These are phyloP conservation scores for Adansonia grandidieri DNA, from an alignment of 441 rosid genomes.

Conservation along the genomic window DNA sequence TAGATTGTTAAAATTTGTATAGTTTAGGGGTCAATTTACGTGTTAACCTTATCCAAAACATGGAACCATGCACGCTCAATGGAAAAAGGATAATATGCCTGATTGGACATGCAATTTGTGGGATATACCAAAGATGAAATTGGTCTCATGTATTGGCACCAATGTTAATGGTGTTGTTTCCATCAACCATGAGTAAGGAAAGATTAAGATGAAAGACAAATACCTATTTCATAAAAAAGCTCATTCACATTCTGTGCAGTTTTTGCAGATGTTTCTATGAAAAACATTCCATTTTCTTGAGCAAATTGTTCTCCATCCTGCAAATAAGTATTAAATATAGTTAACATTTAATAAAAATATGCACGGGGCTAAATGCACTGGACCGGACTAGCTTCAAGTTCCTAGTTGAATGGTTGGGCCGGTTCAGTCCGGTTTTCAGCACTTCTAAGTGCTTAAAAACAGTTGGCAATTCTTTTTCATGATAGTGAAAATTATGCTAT, in stretches of 20 bases:
- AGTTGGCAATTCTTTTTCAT: background rate
- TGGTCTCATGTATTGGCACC: background rate
- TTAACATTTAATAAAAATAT: too few relatives aligned
- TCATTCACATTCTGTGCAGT: constrained; percentile 53
- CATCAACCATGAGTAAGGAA: background rate
- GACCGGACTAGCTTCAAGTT: background rate
- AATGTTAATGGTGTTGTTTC: background rate
- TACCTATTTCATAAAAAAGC: constrained; percentile 56
- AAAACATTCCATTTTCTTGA: constrained; percentile 49
- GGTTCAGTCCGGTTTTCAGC: background rate
- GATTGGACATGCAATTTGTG: background rate
- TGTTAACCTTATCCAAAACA: background rate
- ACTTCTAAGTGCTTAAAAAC: background rate
- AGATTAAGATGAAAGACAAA: background rate
- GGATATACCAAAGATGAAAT: background rate
- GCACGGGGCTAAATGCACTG: too few relatives aligned
- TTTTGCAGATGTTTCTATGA: constrained; percentile 56
- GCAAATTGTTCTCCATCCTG: constrained; percentile 54
- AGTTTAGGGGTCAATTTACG: too few relatives aligned
- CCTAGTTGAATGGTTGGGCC: background rate
- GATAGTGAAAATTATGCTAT: background rate
- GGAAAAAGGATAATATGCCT: background rate
- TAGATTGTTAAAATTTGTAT: too few relatives aligned
- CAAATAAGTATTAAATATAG: background rate
- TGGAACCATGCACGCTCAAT: background rate